These are phyloP conservation scores for Saccharomyces hybrid DNA, from an alignment of 1,139 yeast species.

Conservation along the genomic window DNA sequence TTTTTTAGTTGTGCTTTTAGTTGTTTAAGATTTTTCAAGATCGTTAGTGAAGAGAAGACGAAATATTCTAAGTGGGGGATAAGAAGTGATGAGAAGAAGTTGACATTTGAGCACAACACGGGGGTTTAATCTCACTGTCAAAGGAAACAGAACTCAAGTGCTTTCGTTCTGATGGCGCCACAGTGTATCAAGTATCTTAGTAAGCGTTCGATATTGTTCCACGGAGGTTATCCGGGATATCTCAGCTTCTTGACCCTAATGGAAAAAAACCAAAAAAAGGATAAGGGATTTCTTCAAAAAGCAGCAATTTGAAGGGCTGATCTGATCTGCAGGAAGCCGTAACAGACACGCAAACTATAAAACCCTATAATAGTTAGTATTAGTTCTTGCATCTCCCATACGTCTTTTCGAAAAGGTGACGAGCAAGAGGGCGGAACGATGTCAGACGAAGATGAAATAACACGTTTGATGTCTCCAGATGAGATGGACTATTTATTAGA, in stretches of 20 bases:
- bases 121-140: background rate
- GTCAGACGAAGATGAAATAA: background rate
- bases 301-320: background rate
- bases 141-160: background rate
- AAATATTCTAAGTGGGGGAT: background rate
- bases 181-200: background rate
- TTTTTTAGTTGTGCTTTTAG: background rate
- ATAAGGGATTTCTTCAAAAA: background rate
- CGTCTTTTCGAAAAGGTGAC: background rate
- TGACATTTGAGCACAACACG: background rate
- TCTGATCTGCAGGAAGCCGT: background rate
- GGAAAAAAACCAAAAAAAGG: background rate
- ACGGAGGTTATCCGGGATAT: background rate
- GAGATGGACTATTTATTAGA: background rate
- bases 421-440: background rate
- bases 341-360: background rate
- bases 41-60: background rate
- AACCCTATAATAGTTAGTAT: background rate
- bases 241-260: background rate
- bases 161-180: background rate
- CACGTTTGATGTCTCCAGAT: background rate
- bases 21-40: background rate
- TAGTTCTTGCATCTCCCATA: background rate
- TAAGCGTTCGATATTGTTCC: background rate
- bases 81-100: background rate